A percentile compares a stretch with the other conserved stretches of the same genome.
Evolutionary conservation across 139 green algal genomes (phyloP).

Genomic region (Chlorella sp.): DNA sequence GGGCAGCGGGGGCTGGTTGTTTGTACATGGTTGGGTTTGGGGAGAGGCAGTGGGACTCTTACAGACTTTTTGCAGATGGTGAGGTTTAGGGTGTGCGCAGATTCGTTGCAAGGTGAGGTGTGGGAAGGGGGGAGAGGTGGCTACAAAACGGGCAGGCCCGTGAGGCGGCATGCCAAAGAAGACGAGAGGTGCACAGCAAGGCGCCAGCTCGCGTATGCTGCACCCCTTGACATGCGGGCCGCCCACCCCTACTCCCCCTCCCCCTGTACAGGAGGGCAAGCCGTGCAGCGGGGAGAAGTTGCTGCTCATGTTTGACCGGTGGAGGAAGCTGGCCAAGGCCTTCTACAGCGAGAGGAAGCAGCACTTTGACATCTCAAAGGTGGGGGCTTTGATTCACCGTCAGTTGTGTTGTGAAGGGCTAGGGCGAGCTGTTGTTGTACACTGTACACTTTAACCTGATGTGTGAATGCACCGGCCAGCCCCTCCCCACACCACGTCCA

Average conservation of each 20-base stretch:
- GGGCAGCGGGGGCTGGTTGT: background rate
- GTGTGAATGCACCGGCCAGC: no score
- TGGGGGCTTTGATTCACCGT: background rate
- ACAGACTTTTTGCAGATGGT: conserved; percentile 59
- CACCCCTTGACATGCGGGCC: no score
- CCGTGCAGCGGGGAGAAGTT: conserved; percentile 86
- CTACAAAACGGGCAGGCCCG: no score
- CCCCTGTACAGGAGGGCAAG: conserved; percentile 45
- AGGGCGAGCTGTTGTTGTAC: no score
- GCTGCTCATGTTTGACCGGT: conserved; percentile 94
- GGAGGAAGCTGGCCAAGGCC: conserved; percentile 90
- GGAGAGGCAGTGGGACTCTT: conserved; percentile 49
- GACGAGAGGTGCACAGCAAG: no score
- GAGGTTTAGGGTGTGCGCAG: background rate
- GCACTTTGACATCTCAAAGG: conserved; percentile 90
- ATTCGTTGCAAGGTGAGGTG: background rate
- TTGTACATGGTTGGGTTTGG: background rate
- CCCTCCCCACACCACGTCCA: no score
- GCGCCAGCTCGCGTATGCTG: no score
- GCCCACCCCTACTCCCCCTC: background rate
- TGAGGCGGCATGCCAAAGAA: no score
- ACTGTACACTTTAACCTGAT: no score
- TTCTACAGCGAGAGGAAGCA: conserved; percentile 87
- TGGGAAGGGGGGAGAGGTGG: no score
- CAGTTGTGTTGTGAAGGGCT: no score